Conservation (phyloP, 2,329 filamentous ascomycete species). For the Pezicula neosporulosa region DNA sequence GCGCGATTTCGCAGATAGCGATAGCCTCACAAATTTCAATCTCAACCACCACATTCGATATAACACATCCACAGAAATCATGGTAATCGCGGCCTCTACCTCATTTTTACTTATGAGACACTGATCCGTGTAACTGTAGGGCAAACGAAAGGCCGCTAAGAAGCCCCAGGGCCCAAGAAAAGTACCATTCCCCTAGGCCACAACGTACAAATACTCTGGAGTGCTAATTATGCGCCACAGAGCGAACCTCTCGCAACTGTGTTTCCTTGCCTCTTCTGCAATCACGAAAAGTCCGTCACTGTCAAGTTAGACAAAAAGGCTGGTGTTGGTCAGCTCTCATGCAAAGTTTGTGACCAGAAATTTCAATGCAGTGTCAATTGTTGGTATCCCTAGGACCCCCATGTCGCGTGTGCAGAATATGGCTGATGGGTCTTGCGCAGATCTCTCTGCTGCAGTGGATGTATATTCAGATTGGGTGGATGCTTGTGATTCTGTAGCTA, state of each 20-base stretch:
- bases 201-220: background rate
- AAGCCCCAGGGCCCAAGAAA: slow-evolving; percentile 81
- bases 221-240: slow-evolving; percentile 33
- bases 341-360: slow-evolving; percentile 89
- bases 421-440: slow-evolving; percentile 38
- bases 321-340: slow-evolving; percentile 79
- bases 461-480: slow-evolving; percentile 99
- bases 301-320: slow-evolving; percentile 94
- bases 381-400: slow-evolving; percentile 40
- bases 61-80: background rate
- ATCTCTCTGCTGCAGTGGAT: slow-evolving; percentile 86
- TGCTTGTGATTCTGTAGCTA: slow-evolving; percentile 74
- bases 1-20: too few species aligned
- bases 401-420: background rate
- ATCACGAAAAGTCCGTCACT: slow-evolving; percentile 88
- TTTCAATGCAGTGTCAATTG: slow-evolving; percentile 95
- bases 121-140: slow-evolving; percentile 45
- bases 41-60: too few species aligned
- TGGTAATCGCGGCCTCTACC: slow-evolving; percentile 2
- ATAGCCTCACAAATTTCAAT: too few species aligned
- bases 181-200: slow-evolving; percentile 42
- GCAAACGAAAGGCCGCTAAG: slow-evolving; percentile 86
- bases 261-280: slow-evolving; percentile 98
- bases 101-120: background rate
- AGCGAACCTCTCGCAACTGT: slow-evolving; percentile 70